Base-by-base conservation (phyloP, 106 monocot genomes). In the Alisma plantagoaquatica region DNA sequence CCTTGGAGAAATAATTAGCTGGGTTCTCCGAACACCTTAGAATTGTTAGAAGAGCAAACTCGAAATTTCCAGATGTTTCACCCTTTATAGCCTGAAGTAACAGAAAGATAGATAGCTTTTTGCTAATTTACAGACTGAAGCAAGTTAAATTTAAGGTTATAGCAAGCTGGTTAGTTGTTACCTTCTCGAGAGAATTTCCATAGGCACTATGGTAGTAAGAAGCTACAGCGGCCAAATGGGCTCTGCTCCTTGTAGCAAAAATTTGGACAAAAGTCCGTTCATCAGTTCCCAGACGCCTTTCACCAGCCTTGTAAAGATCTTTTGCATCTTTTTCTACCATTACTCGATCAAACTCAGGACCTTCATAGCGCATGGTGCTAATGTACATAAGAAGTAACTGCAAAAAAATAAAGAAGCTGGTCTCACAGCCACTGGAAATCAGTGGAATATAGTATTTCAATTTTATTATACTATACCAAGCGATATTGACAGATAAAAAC, bases 241-340 rank as follows among this genome's bases (percentile, higher is more conserved):
- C 72, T 12, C 74, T 59, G 52, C 91, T 85, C 56, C 91, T 48
- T 72, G 72, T 59, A 51, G 69, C 71, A 45, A 91, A 91, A 49
- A 85, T 70, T 25, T 41, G 71, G 30, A 85, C 68, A 41, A 91
- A 91, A 50, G 60, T 31, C 29, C 67, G 72, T 51, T 91, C 85
- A 57, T 91, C 91, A n/a, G 91, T 91, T 28, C 91, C 91, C 16
- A 91, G 20, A 44, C 72, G 74, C 63, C 71, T 91, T 71, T 91
- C 91, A 20, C 91, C 91, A 49, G 84, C 84, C 64, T 70, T 84
- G 59, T 72, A 85, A 7, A 91, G 77, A 31, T 75, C 81, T 52
- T 65, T 85, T 33, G 72, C 75, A 70, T 85, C 85, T 35, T 61
- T 67, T 20, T 70, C 66, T 19, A 65, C 75, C 42, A 85, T 74